Evolutionary conservation across 2,329 filamentous ascomycete species (phyloP).

Genomic region (Trichoderma hamatum): DNA sequence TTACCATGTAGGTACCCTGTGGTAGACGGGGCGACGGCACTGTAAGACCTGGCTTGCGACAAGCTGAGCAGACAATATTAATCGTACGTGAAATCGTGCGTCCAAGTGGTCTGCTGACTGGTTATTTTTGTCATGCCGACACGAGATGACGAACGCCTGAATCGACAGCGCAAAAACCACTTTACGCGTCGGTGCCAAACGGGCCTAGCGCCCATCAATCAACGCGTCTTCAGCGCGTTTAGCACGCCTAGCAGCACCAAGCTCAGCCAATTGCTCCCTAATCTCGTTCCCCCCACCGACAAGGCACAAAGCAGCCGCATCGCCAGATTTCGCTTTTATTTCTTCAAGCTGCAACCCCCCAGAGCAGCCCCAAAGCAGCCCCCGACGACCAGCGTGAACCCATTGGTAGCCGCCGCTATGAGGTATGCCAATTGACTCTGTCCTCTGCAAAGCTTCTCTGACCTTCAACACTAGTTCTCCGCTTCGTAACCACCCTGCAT

Average conservation of each 20-base stretch:
- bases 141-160: not conserved
- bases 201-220: conserved; percentile 45
- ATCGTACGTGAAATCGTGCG: not conserved
- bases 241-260: conserved; percentile 29
- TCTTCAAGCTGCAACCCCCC: conserved; percentile 3
- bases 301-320: conserved; percentile 27
- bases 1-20: not conserved
- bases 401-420: conserved; percentile 28
- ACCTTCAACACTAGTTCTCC: conserved; percentile 66
- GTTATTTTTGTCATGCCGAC: not conserved
- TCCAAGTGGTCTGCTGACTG: fast-evolving
- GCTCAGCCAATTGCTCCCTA: conserved; percentile 32
- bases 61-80: conserved; percentile 8
- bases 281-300: conserved; percentile 29
- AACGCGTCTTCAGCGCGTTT: conserved; percentile 45
- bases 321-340: conserved; percentile 14
- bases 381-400: not conserved
- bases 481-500: conserved; percentile 76
- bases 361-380: not conserved
- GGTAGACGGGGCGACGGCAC: not conserved
- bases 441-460: conserved; percentile 2
- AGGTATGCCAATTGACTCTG: conserved; percentile 30
- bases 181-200: conserved; percentile 42
- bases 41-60: not conserved
- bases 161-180: conserved; percentile 31